Evolutionary conservation across 1,284 basidiomycete species (phyloP).

Genomic region (Caloboletus firmus): DNA sequence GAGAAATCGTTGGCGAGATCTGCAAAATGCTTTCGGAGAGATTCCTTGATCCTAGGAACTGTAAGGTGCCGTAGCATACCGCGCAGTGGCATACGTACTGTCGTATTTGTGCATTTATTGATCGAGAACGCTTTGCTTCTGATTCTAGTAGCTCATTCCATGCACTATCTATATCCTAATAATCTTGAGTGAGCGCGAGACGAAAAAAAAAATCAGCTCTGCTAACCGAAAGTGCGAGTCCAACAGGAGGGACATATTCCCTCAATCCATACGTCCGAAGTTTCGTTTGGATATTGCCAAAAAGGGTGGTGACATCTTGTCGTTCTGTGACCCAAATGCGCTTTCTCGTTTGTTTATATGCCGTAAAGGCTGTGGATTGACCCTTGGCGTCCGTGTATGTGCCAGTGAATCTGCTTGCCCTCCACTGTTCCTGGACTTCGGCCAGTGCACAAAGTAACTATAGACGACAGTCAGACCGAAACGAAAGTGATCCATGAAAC

Average conservation of each 20-base stretch:
- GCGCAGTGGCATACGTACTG: conserved; percentile 54
- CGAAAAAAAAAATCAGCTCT: neutral
- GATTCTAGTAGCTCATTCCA: conserved; percentile 77
- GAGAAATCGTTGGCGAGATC: conserved; percentile 85
- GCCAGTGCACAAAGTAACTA: conserved; percentile 68
- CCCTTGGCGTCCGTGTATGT: conserved; percentile 83
- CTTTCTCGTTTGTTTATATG: conserved; percentile 86
- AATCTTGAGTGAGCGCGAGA: conserved; percentile 10
- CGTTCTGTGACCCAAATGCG: conserved; percentile 87
- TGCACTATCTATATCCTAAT: conserved; percentile 71
- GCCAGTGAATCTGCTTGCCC: conserved; percentile 58
- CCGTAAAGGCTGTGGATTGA: conserved; percentile 71
- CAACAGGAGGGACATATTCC: conserved; percentile 79
- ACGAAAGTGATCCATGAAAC: neutral
- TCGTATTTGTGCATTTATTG: conserved; percentile 90
- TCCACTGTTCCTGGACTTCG: conserved; percentile 67
- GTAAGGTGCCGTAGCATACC: conserved; percentile 11
- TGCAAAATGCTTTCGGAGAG: conserved; percentile 81
- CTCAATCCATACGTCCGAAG: conserved; percentile 86
- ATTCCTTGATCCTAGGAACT: conserved; percentile 79
- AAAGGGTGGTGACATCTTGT: conserved; percentile 85
- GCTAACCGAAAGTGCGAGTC: conserved; percentile 61
- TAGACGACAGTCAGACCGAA: conserved; percentile 11
- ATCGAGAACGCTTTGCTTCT: conserved; percentile 77
- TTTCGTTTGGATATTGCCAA: conserved; percentile 95